Evolutionary conservation across 495 filamentous ascomycete species (phyloP).

Genomic region (Neurospora cerealis): DNA sequence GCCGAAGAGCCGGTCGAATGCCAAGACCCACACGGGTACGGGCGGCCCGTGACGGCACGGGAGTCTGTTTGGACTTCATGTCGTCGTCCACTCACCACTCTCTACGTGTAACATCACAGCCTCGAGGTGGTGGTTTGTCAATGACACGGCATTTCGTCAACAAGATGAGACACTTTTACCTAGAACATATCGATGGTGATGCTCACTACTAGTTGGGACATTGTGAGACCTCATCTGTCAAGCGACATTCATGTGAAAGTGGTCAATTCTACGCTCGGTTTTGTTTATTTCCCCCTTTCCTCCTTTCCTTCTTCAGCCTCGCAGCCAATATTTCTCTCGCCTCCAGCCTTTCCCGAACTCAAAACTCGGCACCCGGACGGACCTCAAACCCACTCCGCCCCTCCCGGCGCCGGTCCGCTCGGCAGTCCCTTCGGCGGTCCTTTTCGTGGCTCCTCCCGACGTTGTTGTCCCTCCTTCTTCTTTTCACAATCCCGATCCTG

Average conservation of each 20-base stretch:
- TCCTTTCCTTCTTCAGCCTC: not conserved
- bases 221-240: not conserved
- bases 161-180: not conserved
- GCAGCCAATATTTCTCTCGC: not conserved
- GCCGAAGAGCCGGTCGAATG: not conserved
- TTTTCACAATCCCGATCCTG: not conserved
- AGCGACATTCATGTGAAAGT: not conserved
- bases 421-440: not conserved
- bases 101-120: not conserved
- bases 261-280: not conserved
- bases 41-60: not conserved
- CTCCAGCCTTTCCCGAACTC: not conserved
- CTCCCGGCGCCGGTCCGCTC: not conserved
- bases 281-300: not conserved
- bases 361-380: fast-evolving
- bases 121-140: not conserved
- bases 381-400: not conserved
- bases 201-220: not conserved
- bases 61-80: not conserved
- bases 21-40: not conserved
- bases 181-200: not conserved
- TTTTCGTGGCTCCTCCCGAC: no score
- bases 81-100: not conserved
- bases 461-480: not conserved
- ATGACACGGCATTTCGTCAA: not conserved